Base-by-base conservation (phyloP, 2,329 filamentous ascomycete genomes). In the Talaromyces albobiverticillius region DNA sequence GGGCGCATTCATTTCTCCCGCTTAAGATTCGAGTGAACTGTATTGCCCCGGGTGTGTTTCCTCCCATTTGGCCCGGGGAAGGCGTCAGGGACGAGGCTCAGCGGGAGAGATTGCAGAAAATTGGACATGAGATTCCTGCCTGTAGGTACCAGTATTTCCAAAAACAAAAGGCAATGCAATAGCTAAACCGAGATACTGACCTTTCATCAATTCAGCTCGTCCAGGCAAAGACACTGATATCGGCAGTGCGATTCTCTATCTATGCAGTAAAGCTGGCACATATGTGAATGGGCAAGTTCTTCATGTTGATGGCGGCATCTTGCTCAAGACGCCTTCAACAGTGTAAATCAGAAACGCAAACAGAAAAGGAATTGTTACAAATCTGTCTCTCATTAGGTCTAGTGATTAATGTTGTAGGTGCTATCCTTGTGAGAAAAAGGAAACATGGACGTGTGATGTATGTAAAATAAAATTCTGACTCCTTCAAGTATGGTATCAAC, bases 181-280 rank as follows among this genome's bases (percentile, higher is more conserved):
- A 16, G 2, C 3, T 25, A 9, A 16, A 10, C 18, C 4, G 23
- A 23, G 13, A 36, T 23, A 6, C 45, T 47, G 34, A 47, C 34
- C 51, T 51, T 43, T 46, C 34, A 38, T 32, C 42, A 23, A 36
- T 32, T 9, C 32, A 64, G 64, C 59, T 22, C 60, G 64, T 26
- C 81, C 81, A 0, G 83, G 82, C 0, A 78, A 81, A 23, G 83
- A 85, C 58, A 66, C 77, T 29, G 82, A 85, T 62, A 84, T 85
- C 76, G 82, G 79, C 0, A 75, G 76, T 40, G 79, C 79, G 0
- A 74, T 84, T 3, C 64, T 86, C 23, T 84, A 81, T 57, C 70
- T 75, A 16, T 78, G 76, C 25, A 61, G 62, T 48, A 59, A 56
- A 16, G n/a, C 69, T 62, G 29, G 78, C 71, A 60, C 76, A 60